Base-by-base conservation (phyloP, 129 eudicot species). In the Flaveria linearis region DNA sequence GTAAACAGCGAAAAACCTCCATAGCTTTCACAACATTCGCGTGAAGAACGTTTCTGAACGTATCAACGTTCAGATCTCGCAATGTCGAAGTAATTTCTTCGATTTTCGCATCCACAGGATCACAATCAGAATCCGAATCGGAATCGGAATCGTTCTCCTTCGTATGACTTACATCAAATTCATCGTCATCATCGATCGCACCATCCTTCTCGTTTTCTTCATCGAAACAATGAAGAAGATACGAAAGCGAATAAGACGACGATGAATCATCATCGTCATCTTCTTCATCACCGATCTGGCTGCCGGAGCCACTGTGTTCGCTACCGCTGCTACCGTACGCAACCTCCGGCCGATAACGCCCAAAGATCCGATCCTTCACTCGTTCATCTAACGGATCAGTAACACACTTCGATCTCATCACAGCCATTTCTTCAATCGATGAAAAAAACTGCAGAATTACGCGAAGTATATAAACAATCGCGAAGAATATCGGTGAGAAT, bases 311-410 rank as follows among this genome's bases (percentile, higher is more conserved):
- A 73, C 89, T 84, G 79, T 89, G 89, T 26, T 85, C 91, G 67
- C 92, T 88, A 3, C 91, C 89, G 77, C 88, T 84, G 83, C 87
- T 86, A 76, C 63, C 57, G 77, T 83, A 83, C 52, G 70, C 80
- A 25, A 82, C 52, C 45, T 68, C 76, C 36, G 33, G 68, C 60
- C 51, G 5, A 7, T 45, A 78, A 18, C 69, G 57, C 16, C 88
- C 87, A 41, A 88, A 66, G 69, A 91, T 88, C 57, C 90, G 82
- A 47, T 88, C 90, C 60, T 84, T 84, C 4, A 81, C 92, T 41
- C 81, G 86, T 4, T 91, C 90, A 43, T 83, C 84, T 39, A 91
- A 64, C 47, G 96, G 97, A 75, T 82, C 87, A 18, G 95, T 88
- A 47, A 91, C 86, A 67, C 83, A 46, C 78, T 87, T 91, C 20